These are phyloP conservation scores for Penicillium bialowiezense DNA, from an alignment of 495 filamentous ascomycete genomes.

Conservation along the genomic window DNA sequence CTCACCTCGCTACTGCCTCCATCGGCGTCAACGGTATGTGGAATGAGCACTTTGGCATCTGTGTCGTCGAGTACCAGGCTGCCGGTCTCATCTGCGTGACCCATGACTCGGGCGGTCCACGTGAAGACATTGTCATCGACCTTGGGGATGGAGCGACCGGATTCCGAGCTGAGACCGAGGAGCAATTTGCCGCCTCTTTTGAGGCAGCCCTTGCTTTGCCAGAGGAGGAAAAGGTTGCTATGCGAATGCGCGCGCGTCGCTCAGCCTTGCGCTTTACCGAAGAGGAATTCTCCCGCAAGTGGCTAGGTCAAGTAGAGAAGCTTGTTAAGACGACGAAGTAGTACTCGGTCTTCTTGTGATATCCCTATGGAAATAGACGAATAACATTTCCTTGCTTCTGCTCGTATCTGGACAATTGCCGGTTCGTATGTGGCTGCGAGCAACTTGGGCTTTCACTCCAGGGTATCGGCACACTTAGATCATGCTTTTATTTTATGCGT, in stretches of 20 bases:
- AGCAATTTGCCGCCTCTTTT: constrained; percentile 77
- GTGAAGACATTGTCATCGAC: constrained; percentile 83
- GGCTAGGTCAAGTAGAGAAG: constrained; percentile 68
- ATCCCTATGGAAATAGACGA: constrained; percentile 10
- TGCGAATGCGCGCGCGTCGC: constrained; percentile 68
- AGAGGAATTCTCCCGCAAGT: constrained; percentile 73
- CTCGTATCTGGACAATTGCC: no score
- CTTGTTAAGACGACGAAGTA: constrained; percentile 49
- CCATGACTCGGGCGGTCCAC: constrained; percentile 87
- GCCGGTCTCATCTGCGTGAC: constrained; percentile 90
- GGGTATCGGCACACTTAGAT: no score
- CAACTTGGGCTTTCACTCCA: no score
- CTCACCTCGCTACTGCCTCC: constrained; percentile 67
- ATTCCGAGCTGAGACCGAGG: constrained; percentile 73
- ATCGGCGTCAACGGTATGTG: constrained; percentile 97
- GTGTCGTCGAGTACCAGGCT: constrained; percentile 96
- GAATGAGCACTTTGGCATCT: constrained; percentile 99
- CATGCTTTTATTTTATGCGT: no score
- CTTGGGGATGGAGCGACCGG: constrained; percentile 77
- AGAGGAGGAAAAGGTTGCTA: constrained; percentile 61
- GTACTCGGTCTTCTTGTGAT: constrained; percentile 2
- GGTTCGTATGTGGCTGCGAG: no score
- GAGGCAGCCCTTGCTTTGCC: constrained; percentile 68
- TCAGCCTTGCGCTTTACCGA: constrained; percentile 85
- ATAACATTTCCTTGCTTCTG: not conserved